Evolutionary conservation across 176 grass and related monocot species (phyloP).

Genomic region (Elaeis guineensis): DNA sequence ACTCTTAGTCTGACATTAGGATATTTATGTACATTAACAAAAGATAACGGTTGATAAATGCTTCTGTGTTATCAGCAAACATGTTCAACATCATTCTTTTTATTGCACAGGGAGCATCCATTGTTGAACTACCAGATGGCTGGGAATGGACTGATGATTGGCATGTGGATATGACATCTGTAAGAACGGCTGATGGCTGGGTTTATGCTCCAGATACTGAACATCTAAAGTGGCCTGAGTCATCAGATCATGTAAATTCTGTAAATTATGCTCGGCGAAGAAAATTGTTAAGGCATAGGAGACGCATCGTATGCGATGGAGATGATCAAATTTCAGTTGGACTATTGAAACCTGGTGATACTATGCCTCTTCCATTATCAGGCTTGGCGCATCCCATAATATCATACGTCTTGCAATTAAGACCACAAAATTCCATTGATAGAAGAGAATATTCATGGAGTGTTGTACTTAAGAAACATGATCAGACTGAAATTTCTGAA

Average conservation of each 20-base stretch:
- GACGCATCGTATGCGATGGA: slow-evolving; percentile 25
- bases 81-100: background rate
- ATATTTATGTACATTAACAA: no score
- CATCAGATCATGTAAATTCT: background rate
- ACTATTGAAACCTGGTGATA: slow-evolving; percentile 54
- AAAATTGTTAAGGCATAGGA: slow-evolving; percentile 38
- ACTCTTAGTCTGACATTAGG: no score
- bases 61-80: no score
- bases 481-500: slow-evolving; percentile 40
- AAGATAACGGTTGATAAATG: no score
- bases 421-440: slow-evolving; percentile 34
- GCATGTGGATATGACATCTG: slow-evolving; percentile 30
- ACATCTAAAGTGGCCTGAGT: slow-evolving; percentile 22
- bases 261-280: slow-evolving; percentile 26
- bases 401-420: slow-evolving; percentile 57
- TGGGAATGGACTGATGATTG: slow-evolving; percentile 47
- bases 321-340: slow-evolving; percentile 58
- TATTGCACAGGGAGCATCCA: slow-evolving; percentile 20
- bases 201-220: slow-evolving; percentile 31
- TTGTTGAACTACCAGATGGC: slow-evolving; percentile 21
- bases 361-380: slow-evolving; percentile 58
- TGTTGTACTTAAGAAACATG: slow-evolving; percentile 49
- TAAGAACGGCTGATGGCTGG: slow-evolving; percentile 32
- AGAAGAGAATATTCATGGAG: slow-evolving; percentile 61
- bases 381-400: slow-evolving; percentile 53